Conservation (phyloP, 805 yeast species). For the Hanseniaspora valbyensis region DNA sequence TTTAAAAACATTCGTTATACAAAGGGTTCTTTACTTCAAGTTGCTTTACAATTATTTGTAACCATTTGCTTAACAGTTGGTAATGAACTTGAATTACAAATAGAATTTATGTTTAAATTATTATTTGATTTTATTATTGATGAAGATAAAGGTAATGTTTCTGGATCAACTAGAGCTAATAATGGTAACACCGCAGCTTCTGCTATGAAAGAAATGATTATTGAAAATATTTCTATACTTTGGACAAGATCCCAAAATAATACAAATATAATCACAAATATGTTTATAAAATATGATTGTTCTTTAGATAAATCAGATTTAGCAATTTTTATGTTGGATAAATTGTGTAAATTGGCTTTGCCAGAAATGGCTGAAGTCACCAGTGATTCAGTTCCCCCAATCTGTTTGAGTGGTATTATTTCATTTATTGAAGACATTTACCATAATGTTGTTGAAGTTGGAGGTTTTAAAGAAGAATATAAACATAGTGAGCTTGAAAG, state of each 20-base stretch:
- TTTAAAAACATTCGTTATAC: conserved; percentile 52
- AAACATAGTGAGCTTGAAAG: conserved; percentile 20
- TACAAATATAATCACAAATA: conserved; percentile 40
- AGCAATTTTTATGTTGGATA: conserved; percentile 52
- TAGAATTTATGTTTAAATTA: conserved; percentile 58
- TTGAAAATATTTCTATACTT: conserved; percentile 70
- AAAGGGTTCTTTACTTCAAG: conserved; percentile 59
- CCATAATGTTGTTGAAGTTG: conserved; percentile 31
- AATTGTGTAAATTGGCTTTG: conserved; percentile 64
- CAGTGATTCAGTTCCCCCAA: conserved; percentile 82
- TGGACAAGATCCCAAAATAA: conserved; percentile 52
- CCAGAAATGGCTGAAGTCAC: conserved; percentile 76
- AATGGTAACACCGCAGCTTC: conserved; percentile 25
- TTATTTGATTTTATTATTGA: conserved; percentile 47
- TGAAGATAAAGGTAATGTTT: neutral
- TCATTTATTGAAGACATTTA: conserved; percentile 55
- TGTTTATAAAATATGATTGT: conserved; percentile 81
- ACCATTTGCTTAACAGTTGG: conserved; percentile 61
- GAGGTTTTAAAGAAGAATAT: neutral
- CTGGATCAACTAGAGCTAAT: conserved; percentile 15
- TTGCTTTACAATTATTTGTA: conserved; percentile 64
- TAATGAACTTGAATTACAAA: conserved; percentile 58
- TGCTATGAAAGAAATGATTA: conserved; percentile 62
- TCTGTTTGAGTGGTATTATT: conserved; percentile 79
- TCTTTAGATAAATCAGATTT: conserved; percentile 78